Base-by-base conservation (phyloP, 2,329 filamentous ascomycete genomes). In the Colletotrichum tofieldiae region DNA sequence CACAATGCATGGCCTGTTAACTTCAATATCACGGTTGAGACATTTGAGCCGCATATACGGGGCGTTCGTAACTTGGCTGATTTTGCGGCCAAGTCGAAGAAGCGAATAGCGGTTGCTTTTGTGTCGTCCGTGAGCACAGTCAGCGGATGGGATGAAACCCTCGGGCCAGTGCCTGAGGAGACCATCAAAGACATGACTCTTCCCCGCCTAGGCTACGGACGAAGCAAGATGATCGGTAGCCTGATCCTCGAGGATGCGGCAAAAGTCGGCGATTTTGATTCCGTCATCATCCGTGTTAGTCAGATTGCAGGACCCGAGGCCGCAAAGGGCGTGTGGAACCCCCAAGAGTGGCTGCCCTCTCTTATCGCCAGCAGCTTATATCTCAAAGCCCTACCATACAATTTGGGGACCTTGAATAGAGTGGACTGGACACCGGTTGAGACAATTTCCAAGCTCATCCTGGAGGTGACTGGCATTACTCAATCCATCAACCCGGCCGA, bases 381-480 rank as follows among this genome's bases (percentile, higher is more conserved):
- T 54, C 78, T 91, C 1, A 83, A 84, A 0, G 77, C 82, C 9
- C 75, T 91, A 2, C 89, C 89, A 0, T 67, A 72, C 0, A 77
- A 80, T 1, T 79, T 90, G 0, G 88, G 87, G 0, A 67, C 75
- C 1, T 78, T 83, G 76, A 77, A 84, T 5, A 77, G 77, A 0
- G 81, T 90, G 1, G 87, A 90, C 75, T 91, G 89, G 89, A 81
- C 87, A 3, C 87, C 89, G 0, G 82, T 87, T 7, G 88, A 87
- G 68, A 75, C 79, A 35, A 83, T 88, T 26, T 84, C 86, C 1
- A 76, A 78, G 0, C 77, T 86, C 2, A 78, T 89, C 58, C 79
- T 86, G 29, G 87, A 89, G 62, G 81, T 87, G 3, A 76, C 80
- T 1, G 81, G 83, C 23, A 78, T 83, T 5, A 77, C 80, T 2